Base-by-base conservation (phyloP, 768 basidiomycete genomes). In the Candolleomyces eurysporus region DNA sequence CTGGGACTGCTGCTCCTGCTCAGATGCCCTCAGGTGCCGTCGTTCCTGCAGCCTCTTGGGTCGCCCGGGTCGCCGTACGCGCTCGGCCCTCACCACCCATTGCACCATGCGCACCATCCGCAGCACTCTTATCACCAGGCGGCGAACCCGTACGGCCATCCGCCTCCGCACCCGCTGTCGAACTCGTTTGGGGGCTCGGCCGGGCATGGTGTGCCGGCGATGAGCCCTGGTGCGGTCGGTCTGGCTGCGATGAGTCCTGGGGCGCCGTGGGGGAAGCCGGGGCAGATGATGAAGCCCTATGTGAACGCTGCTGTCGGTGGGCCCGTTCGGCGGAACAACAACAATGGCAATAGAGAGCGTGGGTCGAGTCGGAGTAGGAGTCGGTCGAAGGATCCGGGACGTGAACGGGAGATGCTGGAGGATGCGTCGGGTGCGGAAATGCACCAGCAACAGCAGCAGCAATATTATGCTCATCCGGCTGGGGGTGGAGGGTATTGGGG, bases 221-320 rank as follows among this genome's bases (percentile, higher is more conserved):
- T 32, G 75, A 83, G 30, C 88, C 64, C 17, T 52, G 61, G 17
- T 53, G 91, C 78, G 89, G 91, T 0, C 91, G 92, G 0, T 87
- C 85, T 26, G 13, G 78, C 84, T 13, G 79, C 86, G 16, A 88
- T 92, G 83, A 86, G 84, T 16, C 90, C 91, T 31, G 89, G 87
- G 14, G 84, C 85, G 43, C 90, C 89, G 73, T 94, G 86, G 86
- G 88, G 83, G 53, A 84, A 75, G 64, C 85, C 82, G 39, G 83
- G 79, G 11, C 72, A 75, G 11, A 65, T 70, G 39, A 66, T 72
- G 50, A 79, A 81, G 58, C 76, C 79, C 32, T 73, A 72, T 57
- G 79, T 80, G 49, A 80, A 81, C 53, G 74, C 79, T 4, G 77
- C 81, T 39, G 79, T 81, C 2, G 81, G 81, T 2, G 80, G 79